Percentiles rank a stretch among this genome's conserved stretches.
Conservation (phyloP, 129 eudicot genomes). For the Erigeron canadensis region DNA sequence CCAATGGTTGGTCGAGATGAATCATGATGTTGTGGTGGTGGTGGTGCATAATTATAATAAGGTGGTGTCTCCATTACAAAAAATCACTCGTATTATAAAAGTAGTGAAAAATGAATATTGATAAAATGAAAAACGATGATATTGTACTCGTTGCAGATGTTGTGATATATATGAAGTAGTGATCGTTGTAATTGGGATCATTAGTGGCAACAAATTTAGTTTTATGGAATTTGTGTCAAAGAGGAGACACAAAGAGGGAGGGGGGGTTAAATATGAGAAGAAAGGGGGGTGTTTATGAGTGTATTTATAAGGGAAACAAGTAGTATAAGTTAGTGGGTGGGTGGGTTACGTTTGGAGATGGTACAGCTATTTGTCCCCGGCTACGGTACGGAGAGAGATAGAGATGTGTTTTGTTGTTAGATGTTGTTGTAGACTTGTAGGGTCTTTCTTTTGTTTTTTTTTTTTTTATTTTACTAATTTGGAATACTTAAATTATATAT, state of each 20-base stretch:
- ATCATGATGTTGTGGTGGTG: conserved; percentile 21
- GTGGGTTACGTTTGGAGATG: conserved; percentile 23
- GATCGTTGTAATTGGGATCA: conserved; percentile 1
- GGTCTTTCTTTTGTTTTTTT: background rate
- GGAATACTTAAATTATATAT: background rate
- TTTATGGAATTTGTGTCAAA: conserved; percentile 3
- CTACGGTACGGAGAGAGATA: conserved; percentile 37
- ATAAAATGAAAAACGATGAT: background rate
- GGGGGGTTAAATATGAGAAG: background rate
- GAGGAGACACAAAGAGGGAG: conserved; percentile 12
- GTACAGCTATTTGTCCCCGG: conserved; percentile 37
- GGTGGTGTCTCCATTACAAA: conserved; percentile 41
- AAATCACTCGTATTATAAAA: background rate
- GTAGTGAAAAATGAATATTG: background rate
- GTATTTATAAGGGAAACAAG: conserved; percentile 28
- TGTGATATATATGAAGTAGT: background rate
- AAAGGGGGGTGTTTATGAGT: conserved; percentile 3
- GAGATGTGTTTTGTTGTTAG: conserved; percentile 11
- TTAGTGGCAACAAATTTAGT: conserved; percentile 19
- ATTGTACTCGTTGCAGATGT: background rate
- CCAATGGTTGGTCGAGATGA: conserved; percentile 75
- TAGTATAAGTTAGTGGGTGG: too few species aligned
- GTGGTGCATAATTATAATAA: conserved; percentile 48
- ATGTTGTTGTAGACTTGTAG: too few species aligned
- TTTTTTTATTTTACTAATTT: background rate